Conservation (phyloP, 306 rosid genomes). For the Rubus parviflorus region DNA sequence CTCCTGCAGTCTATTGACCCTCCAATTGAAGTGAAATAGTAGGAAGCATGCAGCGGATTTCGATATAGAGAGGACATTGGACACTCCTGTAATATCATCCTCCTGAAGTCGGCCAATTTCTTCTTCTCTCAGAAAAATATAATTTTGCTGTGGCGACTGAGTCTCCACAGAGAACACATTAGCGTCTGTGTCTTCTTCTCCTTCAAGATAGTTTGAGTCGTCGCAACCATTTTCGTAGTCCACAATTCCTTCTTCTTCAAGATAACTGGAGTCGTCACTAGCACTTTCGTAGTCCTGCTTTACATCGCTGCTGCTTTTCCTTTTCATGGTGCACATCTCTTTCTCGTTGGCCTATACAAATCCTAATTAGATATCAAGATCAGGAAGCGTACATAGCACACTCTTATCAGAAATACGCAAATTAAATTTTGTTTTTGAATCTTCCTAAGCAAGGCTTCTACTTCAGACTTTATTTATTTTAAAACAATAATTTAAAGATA, state of each 20-base stretch:
- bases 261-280: not conserved
- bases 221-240: not conserved
- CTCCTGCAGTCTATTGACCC: slow-evolving; percentile 54
- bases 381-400: not conserved
- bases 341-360: not conserved
- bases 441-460: not conserved
- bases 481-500: too few relatives aligned
- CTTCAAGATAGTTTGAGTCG: not conserved
- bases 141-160: not conserved
- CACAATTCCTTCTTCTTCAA: not conserved
- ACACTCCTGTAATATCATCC: not conserved
- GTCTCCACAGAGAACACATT: not conserved
- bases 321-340: not conserved
- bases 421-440: not conserved
- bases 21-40: slow-evolving; percentile 26
- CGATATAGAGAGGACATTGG: not conserved
- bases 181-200: not conserved
- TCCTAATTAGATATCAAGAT: not conserved
- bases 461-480: too few relatives aligned
- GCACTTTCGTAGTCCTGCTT: not conserved
- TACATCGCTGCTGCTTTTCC: not conserved
- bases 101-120: slow-evolving; percentile 1
- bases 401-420: not conserved
- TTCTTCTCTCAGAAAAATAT: not conserved
- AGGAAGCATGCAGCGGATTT: slow-evolving; percentile 1